phyloP scores from a whole-genome alignment of 2,329 filamentous ascomycete species.

The Colletotrichum filicis region DNA sequence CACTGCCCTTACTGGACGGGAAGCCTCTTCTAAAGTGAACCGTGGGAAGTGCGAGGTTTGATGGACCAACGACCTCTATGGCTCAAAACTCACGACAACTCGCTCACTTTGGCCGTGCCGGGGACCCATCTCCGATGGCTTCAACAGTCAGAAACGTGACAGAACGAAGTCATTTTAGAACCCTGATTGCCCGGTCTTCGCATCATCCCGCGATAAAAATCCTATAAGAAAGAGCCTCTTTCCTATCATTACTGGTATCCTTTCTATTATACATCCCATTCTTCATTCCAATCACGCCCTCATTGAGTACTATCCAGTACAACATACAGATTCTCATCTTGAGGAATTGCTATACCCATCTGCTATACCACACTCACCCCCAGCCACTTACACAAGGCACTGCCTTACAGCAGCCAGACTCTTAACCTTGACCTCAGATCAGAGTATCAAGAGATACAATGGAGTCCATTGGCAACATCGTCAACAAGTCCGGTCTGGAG shows the following conservation, averaged over 20 bases:
- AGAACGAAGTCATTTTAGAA: too few relatives aligned
- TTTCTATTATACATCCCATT: neutral
- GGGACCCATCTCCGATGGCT: neutral
- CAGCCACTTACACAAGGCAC: neutral
- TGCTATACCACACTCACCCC: neutral
- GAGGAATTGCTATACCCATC: neutral
- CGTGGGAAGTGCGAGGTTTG: neutral
- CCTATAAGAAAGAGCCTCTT: neutral
- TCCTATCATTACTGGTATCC: neutral
- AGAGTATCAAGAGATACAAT: neutral
- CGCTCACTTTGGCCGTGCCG: too few relatives aligned
- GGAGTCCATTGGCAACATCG: neutral
- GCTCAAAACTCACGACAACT: neutral
- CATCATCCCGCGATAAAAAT: neutral
- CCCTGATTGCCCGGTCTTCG: neutral
- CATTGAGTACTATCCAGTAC: too few relatives aligned
- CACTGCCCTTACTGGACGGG: too few relatives aligned
- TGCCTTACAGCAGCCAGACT: neutral
- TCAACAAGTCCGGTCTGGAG: neutral
- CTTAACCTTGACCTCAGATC: neutral
- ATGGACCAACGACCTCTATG: neutral
- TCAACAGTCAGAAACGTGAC: too few relatives aligned
- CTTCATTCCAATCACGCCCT: too few relatives aligned
- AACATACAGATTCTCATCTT: neutral
- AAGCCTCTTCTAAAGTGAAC: neutral